phyloP scores from a whole-genome alignment of 1,284 basidiomycete species.

The Rhodotorula sp. region DNA sequence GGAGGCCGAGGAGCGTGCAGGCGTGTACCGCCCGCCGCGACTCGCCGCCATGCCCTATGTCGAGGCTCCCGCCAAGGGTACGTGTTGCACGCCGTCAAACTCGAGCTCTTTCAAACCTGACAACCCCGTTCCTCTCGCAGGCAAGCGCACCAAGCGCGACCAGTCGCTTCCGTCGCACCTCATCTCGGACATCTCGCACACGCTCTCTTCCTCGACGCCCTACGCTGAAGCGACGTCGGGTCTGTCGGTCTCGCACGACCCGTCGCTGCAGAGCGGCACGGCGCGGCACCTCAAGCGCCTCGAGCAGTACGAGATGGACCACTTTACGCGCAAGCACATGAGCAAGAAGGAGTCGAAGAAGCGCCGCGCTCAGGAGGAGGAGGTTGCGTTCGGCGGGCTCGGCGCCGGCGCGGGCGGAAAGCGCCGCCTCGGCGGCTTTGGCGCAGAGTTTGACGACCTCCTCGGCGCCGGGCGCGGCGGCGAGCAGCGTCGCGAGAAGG shows the following conservation, averaged over 20 bases:
- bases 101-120: not conserved
- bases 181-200: constrained; percentile 51
- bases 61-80: constrained; percentile 59
- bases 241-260: constrained; percentile 54
- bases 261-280: constrained; percentile 58
- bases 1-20: constrained; percentile 52
- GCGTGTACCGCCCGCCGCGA: constrained; percentile 86
- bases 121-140: constrained; percentile 26
- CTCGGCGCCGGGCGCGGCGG: constrained; percentile 43
- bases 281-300: constrained; percentile 77
- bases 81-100: not conserved
- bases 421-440: constrained; percentile 52
- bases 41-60: constrained; percentile 89
- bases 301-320: constrained; percentile 91
- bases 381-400: constrained; percentile 76
- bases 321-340: constrained; percentile 88
- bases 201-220: constrained; percentile 61
- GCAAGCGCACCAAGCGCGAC: constrained; percentile 53
- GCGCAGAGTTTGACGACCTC: constrained; percentile 52
- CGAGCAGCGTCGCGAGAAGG: constrained; percentile 29
- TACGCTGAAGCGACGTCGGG: constrained; percentile 76
- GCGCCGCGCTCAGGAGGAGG: constrained; percentile 82
- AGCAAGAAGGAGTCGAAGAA: constrained; percentile 83
- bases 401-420: constrained; percentile 42
- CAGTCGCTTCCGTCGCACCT: constrained; percentile 39